Evolutionary conservation across 2,329 filamentous ascomycete genomes (phyloP), one percentile per base, ranked within the genome.

Genomic region (Ustulina deusta): DNA sequence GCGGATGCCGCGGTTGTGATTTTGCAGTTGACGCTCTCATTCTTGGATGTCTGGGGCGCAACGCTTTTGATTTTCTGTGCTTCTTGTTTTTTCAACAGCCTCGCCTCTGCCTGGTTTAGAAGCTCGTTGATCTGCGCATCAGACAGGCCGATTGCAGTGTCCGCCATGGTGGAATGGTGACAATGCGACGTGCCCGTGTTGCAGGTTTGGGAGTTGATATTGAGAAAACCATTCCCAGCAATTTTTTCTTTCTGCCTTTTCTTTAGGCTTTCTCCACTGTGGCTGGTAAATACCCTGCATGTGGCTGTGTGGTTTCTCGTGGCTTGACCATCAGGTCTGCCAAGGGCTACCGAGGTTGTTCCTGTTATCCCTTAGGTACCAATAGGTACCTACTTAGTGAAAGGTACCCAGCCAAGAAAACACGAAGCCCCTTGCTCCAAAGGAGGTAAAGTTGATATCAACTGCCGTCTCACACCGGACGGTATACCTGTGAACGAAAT

Each of bases 61-160:
- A 81, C 78, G 72, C 69, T 69, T 42, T 74, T 73, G 59, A 51
- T 69, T 71, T 72, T 66, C 51, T 74, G 69, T 7, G 64, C 72
- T 65, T 73, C 71, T 34, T 74, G 69, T 56, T 75, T 74, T 58
- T 72, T 66, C 34, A 71, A 75, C 65, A 92, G 79, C 69, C 90
- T 84, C 66, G 80, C 78, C 74, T 91, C 88, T 63, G 90, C 90
- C 78, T 90, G 85, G 61, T 84, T 83, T 59, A 93, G 84, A 63
- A 93, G 82, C 75, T 86, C 81, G 61, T 88, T 85, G 58, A 92
- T 86, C 75, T 91, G 86, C 71, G 88, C 85, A 76, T 91, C 89
- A 42, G 85, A 87, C 69, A 91, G 79, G 61, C 85, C 83, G 60
- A 83, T 81, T 48, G 75, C 72, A 52, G 68, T 66, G 58, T 75